Conservation (phyloP, 768 basidiomycete genomes). For the Mycena galericulata region DNA sequence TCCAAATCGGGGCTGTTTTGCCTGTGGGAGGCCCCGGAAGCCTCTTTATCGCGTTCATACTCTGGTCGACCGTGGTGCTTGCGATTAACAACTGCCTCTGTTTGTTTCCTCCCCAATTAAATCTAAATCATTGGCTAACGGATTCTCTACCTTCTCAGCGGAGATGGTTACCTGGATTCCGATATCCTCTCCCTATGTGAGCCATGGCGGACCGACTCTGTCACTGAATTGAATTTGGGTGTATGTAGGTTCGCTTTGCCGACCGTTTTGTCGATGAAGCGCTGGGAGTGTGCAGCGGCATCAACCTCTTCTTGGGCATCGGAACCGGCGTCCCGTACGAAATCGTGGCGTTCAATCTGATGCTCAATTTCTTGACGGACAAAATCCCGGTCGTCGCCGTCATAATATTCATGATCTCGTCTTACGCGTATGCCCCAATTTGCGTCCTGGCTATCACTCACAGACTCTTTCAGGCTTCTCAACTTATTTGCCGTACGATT, state of each 20-base stretch:
- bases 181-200: slow-evolving; percentile 72
- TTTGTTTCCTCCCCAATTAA: slow-evolving; percentile 43
- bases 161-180: slow-evolving; percentile 88
- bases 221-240: neutral
- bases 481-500: slow-evolving; percentile 62
- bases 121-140: slow-evolving; percentile 42
- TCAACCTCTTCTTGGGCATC: slow-evolving; percentile 68
- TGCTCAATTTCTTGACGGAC: slow-evolving; percentile 66
- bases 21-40: slow-evolving; percentile 66
- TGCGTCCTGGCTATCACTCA: too few relatives aligned
- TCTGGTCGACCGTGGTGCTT: slow-evolving; percentile 62
- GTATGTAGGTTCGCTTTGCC: slow-evolving; percentile 71
- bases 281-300: slow-evolving; percentile 63
- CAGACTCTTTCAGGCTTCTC: slow-evolving; percentile 44
- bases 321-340: slow-evolving; percentile 59
- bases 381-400: slow-evolving; percentile 59
- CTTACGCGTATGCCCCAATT: slow-evolving; percentile 41
- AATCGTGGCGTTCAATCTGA: slow-evolving; percentile 64
- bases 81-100: slow-evolving; percentile 61
- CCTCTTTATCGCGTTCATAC: slow-evolving; percentile 58
- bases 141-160: slow-evolving; percentile 50
- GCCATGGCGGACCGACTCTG: neutral
- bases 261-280: slow-evolving; percentile 69
- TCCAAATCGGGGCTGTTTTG: slow-evolving; percentile 73
- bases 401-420: slow-evolving; percentile 54